Evolutionary conservation across 2,329 filamentous ascomycete genomes (phyloP), one percentile per base, ranked within the genome.

Genomic region (Tolypocladium nubicola): DNA sequence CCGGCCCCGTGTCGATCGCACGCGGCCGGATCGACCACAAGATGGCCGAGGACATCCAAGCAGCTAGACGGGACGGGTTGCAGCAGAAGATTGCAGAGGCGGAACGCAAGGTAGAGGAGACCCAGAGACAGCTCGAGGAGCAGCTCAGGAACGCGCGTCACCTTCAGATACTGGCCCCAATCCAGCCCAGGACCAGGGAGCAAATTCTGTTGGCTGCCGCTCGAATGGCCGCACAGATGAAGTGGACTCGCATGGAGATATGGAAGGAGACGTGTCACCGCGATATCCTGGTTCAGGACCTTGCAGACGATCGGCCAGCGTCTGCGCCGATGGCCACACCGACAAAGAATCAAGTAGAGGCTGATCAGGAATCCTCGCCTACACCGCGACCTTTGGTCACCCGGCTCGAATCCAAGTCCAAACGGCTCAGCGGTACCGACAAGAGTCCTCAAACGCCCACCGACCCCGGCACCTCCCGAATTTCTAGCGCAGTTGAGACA

Each of bases 241-340:
- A 94, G 69, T 97, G 93, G 93, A 86, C 87, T n/a, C 82, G 93
- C 60, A 87, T 95, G 69, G 90, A 96, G 63, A 94, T 97, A 23
- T 97, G 92, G 90, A 88, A 86, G 56, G 82, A 93, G 65, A 93
- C 85, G 67, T 97, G 92, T 62, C 92, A 99, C 70, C 86, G 87
- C 47, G 93, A 97, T 65, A 92, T 97, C 59, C 75, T 99, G 23
- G 78, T 85, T 6, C 81, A 91, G 71, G 94, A 99, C 68, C 76
- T 97, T 10, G 88, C 93, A 56, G 90, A 96, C 63, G 92, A 96
- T 50, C 60, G 62, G 37, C 65, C 67, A 39, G 62, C 57, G 14
- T 41, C 58, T 41, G 56, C 53, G 49, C 57, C 59, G 8, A 59
- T 58, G 26, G 35, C 54, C 10, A 61, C 58, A 16, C 60, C 59